Base-by-base conservation (phyloP, 108 stramenopile genomes). In the Skeletonema tropicum region DNA sequence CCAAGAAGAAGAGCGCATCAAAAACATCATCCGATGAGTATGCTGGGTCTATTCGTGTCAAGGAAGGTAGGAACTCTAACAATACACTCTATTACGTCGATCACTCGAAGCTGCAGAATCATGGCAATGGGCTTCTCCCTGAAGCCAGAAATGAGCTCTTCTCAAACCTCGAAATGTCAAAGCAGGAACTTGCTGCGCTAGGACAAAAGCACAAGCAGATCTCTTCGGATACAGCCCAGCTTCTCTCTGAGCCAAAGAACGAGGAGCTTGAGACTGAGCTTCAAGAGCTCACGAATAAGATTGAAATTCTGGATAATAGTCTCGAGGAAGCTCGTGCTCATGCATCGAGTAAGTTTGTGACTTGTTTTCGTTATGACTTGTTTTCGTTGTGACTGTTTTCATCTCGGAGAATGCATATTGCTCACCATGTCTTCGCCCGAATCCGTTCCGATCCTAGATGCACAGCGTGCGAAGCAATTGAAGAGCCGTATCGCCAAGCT, bases 231-330 rank as follows among this genome's bases (percentile, higher is more conserved):
- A 73, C 85, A 11, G 63, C 46, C n/a, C 72, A 85, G 60, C 76
- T 94, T 11, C 39, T 88, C 7, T 79, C 89, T 0, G 90, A 94
- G 70, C 93, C 93, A 19, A 90, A 85, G 35, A 94, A 94, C 68
- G 88, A 87, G 66, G 90, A 88, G 46, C 64, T 87, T 10, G 67
- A 57, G 19, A 10, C 35, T 35, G 41, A 55, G 17, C 76, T 92
- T 25, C 84, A 73, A 38, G 58, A 64, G 17, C 72, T 72, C n/a
- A 86, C 89, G 68, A 79, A 76, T 21, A 57, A 57, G 25, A 32
- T 88, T 19, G 36, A 32, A 19, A 70, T 80, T 4, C 64, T 91
- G 31, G 75, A 65, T 13, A 67, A 81, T 1, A 68, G 75, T 39
- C 81, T 94, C 31, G 84, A 83, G 57, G 87, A 75, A 15, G 80